These are phyloP conservation scores for Trifolium fragiferum DNA, from an alignment of 306 rosid species.

Conservation along the genomic window DNA sequence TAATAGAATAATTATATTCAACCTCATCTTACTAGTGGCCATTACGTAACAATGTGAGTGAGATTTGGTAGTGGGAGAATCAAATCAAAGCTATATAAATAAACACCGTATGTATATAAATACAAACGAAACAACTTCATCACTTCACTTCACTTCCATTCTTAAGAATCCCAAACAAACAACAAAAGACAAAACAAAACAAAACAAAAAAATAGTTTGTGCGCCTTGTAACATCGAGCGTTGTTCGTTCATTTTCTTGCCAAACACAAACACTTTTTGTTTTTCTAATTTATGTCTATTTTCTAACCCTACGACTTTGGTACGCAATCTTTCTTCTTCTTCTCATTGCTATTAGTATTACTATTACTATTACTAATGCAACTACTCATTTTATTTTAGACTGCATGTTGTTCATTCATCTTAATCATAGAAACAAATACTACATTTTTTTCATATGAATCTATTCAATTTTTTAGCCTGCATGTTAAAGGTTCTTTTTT, in stretches of 20 bases:
- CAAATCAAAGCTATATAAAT: too few species aligned
- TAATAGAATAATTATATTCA: too few species aligned
- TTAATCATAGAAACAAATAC: neutral
- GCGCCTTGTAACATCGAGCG: too few species aligned
- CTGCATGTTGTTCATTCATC: neutral
- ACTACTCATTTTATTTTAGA: neutral
- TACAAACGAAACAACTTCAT: too few species aligned
- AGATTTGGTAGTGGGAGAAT: too few species aligned
- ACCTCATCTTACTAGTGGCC: too few species aligned
- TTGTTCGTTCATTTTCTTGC: neutral
- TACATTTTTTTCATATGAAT: constrained; percentile 19
- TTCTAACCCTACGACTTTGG: neutral
- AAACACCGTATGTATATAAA: too few species aligned
- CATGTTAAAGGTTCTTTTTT: neutral
- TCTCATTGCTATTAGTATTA: neutral
- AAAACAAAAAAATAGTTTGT: too few species aligned
- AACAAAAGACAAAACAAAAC: neutral
- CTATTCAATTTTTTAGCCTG: neutral
- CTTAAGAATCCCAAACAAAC: neutral
- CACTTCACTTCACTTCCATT: neutral
- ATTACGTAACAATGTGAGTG: too few species aligned
- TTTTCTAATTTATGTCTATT: neutral
- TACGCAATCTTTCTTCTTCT: constrained; percentile 21
- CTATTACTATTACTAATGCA: neutral
- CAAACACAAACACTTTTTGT: too few species aligned